Base-by-base conservation (phyloP, 75 land plant genomes). In the Cupressus sempervirens region DNA sequence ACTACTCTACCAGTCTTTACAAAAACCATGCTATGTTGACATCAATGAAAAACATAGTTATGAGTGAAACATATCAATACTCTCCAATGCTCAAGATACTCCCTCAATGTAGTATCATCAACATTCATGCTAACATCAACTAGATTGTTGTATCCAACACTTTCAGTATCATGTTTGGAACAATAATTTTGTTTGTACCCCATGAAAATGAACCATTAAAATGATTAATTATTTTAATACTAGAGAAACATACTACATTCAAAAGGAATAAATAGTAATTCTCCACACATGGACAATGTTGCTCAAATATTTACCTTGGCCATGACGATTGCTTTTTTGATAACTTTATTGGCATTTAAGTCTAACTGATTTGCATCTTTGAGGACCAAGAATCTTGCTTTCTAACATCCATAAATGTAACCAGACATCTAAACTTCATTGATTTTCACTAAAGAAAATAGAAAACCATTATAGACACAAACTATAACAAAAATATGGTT, bases 301-400 rank as follows among this genome's bases (percentile, higher is more conserved):
- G 65, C 40, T 34, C 84, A 87, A 23, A 83, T 23, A 26, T 65
- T 84, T 93, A 96, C 99, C 93, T 98, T 98, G 35, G 99, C 99
- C 98, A 98, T 98, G n/a, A 98, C 99, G 32, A 98, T 84, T 76
- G 90, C 91, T 62, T 97, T 98, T 82, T 92, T 90, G 68, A 97
- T 98, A 83, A 91, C 88, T 67, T 93, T 93, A 80, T 94, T 95
- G 83, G 97, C 99, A 84, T 91, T 83, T 16, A 92, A 86, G 82
- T 98, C 99, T 16, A 98, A 91, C 83, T 96, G 96, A 85, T 95
- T 92, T 41, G 99, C 99, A 86, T 98, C 99, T 88, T 98, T 91
- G 36, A 94, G 89, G 34, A 98, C 98, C 68, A 98, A 87, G 53
- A 98, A 86, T 85, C 97, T 93, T 20, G 99, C 83, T 82, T 84